Conservation (phyloP, 2,329 filamentous ascomycete species). For the Diaporthe humulicola region DNA sequence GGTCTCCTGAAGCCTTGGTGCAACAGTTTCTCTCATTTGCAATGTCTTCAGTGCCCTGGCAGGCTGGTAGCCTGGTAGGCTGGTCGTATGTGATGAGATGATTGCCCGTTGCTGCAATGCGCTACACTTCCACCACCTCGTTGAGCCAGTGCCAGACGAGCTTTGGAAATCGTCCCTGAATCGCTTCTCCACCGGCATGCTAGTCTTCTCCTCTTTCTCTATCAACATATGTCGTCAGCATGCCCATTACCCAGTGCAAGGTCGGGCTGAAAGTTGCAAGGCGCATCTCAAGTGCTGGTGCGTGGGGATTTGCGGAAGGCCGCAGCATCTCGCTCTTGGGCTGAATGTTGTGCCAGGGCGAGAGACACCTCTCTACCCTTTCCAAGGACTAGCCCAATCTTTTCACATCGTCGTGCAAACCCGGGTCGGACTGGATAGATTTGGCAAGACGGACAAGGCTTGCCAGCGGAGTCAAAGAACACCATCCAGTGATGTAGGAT, state of each 20-base stretch:
- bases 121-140: neutral
- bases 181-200: neutral
- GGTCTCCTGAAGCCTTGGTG: neutral
- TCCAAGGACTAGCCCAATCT: neutral
- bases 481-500: neutral
- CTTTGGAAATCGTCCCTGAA: neutral
- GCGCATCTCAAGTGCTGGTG: neutral
- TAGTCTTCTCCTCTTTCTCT: neutral
- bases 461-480: neutral
- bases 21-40: neutral
- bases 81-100: neutral
- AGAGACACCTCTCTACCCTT: neutral
- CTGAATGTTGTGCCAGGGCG: neutral
- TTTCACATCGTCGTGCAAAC: neutral
- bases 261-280: neutral
- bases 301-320: slow-evolving; percentile 21
- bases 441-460: neutral
- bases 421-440: slow-evolving; percentile 1
- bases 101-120: neutral
- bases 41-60: neutral
- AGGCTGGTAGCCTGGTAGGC: too few relatives aligned
- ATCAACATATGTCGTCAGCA: neutral
- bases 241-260: neutral
- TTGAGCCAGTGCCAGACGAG: neutral
- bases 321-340: slow-evolving; percentile 11